Percentiles rank a stretch among this genome's conserved stretches.
These are phyloP conservation scores for Penicillium corylophilum DNA, from an alignment of 2,329 filamentous ascomycete genomes.

Conservation along the genomic window DNA sequence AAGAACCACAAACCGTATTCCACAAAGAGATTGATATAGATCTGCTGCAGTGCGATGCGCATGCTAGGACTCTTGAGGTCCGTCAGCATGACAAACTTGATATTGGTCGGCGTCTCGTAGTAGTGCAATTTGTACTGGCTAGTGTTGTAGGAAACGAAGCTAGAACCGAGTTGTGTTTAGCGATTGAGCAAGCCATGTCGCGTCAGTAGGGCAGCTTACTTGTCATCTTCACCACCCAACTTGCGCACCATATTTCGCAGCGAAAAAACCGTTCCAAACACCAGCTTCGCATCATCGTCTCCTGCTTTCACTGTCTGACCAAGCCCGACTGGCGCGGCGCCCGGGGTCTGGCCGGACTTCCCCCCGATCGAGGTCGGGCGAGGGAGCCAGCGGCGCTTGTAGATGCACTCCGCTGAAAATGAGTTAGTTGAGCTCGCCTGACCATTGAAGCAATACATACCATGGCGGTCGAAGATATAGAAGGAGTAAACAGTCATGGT, in stretches of 20 bases:
- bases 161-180: conserved; percentile 33
- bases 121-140: conserved; percentile 97
- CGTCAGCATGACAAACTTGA: conserved; percentile 95
- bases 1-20: conserved; percentile 68
- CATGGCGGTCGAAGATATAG: conserved; percentile 98
- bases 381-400: conserved; percentile 80
- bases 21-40: conserved; percentile 97
- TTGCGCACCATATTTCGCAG: conserved; percentile 96
- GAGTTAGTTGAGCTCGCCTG: conserved; percentile 9
- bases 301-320: conserved; percentile 51
- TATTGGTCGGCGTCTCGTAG: conserved; percentile 94
- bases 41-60: conserved; percentile 92
- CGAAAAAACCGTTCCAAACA: conserved; percentile 96
- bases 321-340: conserved; percentile 33
- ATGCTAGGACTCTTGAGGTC: conserved; percentile 87
- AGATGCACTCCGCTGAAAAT: conserved; percentile 88
- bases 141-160: conserved; percentile 91
- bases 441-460: conserved; percentile 50
- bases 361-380: conserved; percentile 48
- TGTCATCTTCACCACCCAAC: conserved; percentile 87
- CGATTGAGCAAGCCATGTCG: background rate
- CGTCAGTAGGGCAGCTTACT: conserved; percentile 38
- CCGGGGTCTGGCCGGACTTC: conserved; percentile 40
- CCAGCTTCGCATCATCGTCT: conserved; percentile 88
- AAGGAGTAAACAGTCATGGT: conserved; percentile 94